These are phyloP conservation scores for Backusella sp. DNA, from an alignment of 192 early-diverging fungal genomes.

Conservation along the genomic window DNA sequence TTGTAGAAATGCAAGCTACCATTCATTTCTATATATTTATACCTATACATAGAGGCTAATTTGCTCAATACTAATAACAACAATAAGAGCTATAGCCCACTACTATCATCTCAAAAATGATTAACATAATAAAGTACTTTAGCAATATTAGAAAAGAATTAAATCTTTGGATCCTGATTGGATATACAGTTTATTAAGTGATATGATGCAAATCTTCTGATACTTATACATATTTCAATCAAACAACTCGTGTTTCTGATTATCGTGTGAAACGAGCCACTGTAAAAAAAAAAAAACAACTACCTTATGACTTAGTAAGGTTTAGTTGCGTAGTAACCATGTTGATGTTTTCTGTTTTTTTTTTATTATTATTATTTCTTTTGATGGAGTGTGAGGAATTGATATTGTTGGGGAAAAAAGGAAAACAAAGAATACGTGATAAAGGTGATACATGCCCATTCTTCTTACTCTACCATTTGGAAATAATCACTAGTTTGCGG, in stretches of 20 bases:
- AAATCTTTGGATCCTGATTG: background rate
- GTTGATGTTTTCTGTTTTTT: background rate
- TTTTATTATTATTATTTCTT: background rate
- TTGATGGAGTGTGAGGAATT: background rate
- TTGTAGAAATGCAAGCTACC: no score
- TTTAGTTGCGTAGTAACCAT: background rate
- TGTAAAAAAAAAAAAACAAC: background rate
- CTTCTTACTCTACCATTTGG: background rate
- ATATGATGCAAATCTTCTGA: background rate
- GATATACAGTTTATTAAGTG: background rate
- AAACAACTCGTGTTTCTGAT: conserved; percentile 4
- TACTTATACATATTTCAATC: conserved; percentile 6
- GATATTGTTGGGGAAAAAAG: background rate
- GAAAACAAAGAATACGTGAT: background rate
- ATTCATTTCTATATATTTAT: no score
- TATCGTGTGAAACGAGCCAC: background rate
- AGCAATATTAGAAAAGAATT: background rate
- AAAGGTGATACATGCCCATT: background rate
- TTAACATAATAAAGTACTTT: background rate
- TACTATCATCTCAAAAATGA: background rate
- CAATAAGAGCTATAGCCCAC: background rate
- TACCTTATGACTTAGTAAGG: background rate
- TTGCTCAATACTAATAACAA: background rate
- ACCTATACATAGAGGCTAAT: background rate
- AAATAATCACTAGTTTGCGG: background rate